Evolutionary conservation across 1,139 yeast species (phyloP), one percentile per base, ranked within the genome.

Genomic region (Insectozyma bohioensis): DNA sequence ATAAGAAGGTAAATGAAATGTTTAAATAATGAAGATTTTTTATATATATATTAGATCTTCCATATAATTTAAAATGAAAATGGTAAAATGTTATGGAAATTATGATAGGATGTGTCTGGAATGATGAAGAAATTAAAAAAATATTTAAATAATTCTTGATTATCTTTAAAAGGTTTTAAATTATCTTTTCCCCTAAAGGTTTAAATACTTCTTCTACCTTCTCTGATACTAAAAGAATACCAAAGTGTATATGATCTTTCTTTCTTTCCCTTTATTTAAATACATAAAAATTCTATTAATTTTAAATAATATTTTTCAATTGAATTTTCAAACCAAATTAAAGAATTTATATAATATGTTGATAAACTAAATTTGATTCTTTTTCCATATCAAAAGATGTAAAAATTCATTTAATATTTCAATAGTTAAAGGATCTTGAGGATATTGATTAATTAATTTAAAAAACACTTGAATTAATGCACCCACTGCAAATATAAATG

Each of bases 141-240:
- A 33, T 69, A 63, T 1, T 84, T 72, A 43, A 55, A 85, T 3
- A 71, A 58, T 40, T 85, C 88, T 42, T 83, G 88, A 9, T 81
- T 72, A 15, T 59, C 61, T 22, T 52, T 47, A 24, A 63, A 52
- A 1, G 84, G 80, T 22, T 58, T 54, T 14, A 67, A 47, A 12
- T 43, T 47, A 20, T 75, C 41, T 78, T 72, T 34, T 63, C 46
- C 0, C 85, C 92, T 28, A 85, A 61, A 39, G 67, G 63, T 3
- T 80, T 77, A 43, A 71, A 78, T 24, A 84, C 56, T 16, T 54
- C 58, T 18, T 25, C n/a, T n/a, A 9, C 27, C 30, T 24, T 45
- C 11, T 57, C 56, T 28, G 45, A 63, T 38, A 13, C 69, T 52
- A 34, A 70, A 66, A 0, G 72, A 72, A n/a, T 78, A 74, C 70